Evolutionary conservation across 768 basidiomycete genomes (phyloP).

Genomic region (Xerocomellus intermedius): DNA sequence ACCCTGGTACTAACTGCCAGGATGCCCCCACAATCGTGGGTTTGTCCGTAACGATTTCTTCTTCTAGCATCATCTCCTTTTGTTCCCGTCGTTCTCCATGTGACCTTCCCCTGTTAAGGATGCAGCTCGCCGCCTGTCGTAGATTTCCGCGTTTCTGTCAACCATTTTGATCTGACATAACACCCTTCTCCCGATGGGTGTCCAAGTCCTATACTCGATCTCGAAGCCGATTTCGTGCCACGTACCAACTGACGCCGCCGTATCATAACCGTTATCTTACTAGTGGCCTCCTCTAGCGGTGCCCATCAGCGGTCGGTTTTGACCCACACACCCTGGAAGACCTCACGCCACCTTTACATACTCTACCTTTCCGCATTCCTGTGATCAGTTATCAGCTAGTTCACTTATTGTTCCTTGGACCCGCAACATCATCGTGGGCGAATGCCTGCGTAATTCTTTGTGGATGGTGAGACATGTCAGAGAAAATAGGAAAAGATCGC

Average conservation of each 20-base stretch:
- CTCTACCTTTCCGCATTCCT: conserved; percentile 8
- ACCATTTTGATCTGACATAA: neutral
- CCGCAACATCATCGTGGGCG: conserved; percentile 10
- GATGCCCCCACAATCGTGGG: neutral
- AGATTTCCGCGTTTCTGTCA: neutral
- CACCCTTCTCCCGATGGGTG: neutral
- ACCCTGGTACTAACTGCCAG: neutral
- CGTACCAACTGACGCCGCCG: conserved; percentile 2
- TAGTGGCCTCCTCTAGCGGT: neutral
- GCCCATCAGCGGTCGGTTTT: neutral
- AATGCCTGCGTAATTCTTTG: conserved; percentile 1
- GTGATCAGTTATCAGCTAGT: neutral
- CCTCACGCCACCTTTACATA: conserved; percentile 17
- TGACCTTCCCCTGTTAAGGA: conserved; percentile 3
- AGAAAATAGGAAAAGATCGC: neutral
- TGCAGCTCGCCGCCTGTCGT: neutral
- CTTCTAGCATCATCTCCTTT: conserved; percentile 1
- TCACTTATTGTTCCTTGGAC: conserved; percentile 12
- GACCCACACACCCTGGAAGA: conserved; percentile 7
- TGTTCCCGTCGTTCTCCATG: conserved; percentile 1
- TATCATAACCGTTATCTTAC: conserved; percentile 14
- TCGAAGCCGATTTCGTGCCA: neutral
- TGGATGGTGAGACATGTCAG: conserved; percentile 6
- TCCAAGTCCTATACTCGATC: neutral
- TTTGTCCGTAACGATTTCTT: conserved; percentile 4